These are phyloP conservation scores for Haberlea rhodopensis DNA, from an alignment of 257 asterid genomes.

Conservation along the genomic window DNA sequence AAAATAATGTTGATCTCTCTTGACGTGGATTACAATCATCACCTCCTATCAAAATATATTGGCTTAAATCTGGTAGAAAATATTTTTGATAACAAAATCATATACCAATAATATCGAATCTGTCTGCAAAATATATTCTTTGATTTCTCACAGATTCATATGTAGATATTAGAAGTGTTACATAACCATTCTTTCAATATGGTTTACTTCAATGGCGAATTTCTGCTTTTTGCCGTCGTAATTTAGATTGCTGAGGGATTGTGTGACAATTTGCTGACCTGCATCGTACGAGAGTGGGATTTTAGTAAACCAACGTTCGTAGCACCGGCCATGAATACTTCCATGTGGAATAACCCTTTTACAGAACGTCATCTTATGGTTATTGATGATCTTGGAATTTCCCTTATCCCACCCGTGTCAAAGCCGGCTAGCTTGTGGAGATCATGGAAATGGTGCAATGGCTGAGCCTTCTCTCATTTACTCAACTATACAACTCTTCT, in stretches of 20 bases:
- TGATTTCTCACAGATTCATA: background rate
- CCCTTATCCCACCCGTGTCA: slow-evolving; percentile 74
- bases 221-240: background rate
- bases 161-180: background rate
- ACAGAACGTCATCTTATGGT: slow-evolving; percentile 74
- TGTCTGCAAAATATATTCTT: background rate
- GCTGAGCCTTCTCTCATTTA: slow-evolving; percentile 81
- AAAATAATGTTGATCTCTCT: no score
- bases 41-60: background rate
- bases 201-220: background rate
- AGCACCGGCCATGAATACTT: slow-evolving; percentile 88
- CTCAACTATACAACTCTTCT: slow-evolving; percentile 62
- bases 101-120: no score
- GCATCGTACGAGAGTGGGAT: slow-evolving; percentile 93
- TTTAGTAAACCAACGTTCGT: slow-evolving; percentile 75
- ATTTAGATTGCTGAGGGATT: slow-evolving; percentile 82
- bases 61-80: background rate
- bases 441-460: slow-evolving; percentile 88
- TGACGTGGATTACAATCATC: no score
- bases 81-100: background rate
- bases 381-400: slow-evolving; percentile 76
- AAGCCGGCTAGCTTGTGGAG: slow-evolving; percentile 89
- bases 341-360: slow-evolving; percentile 85
- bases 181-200: background rate
- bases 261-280: slow-evolving; percentile 86